Evolutionary conservation across 2,329 filamentous ascomycete genomes (phyloP), one percentile per base, ranked within the genome.

Genomic region (Xylariaceae sp.): DNA sequence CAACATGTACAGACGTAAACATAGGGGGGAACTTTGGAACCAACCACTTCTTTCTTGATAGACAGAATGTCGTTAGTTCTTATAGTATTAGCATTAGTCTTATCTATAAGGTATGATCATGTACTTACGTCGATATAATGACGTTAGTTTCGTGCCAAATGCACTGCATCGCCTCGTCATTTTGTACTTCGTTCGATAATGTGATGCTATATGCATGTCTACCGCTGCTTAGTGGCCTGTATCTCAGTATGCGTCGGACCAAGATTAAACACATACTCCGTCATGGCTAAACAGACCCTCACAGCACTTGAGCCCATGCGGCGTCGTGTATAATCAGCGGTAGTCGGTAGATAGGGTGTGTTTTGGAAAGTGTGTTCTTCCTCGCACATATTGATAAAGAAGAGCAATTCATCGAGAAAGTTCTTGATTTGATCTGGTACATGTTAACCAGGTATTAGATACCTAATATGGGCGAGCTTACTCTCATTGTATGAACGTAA

Each of bases 11-110:
- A n/a, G n/a, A n/a, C n/a, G n/a, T n/a, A n/a, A n/a, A n/a, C n/a
- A n/a, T n/a, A n/a, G n/a, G n/a, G n/a, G n/a, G n/a, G n/a, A n/a
- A n/a, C n/a, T n/a, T 48, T 20, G 21, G 40, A 52, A 56, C 58
- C 45, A 19, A 63, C 61, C 19, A 59, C 44, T 51, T 63, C 61
- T 20, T 63, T 63, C 40, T 59, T 61, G 12, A 61, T n/a, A n/a
- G 61, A 63, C 23, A 63, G 21, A 7, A 63, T 56, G 26, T 63
- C 61, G 37, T 63, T 63, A 3, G 53, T 53, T 3, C 58, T 63
- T 40, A 1, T 20, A 10, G 41, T 16, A 20, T 7, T 19, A 16
- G 48, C 19, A 55, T 42, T 19, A 12, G 5, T 9, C 10, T 3
- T 20, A 46, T 32, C 4, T 12, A 2, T 3, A 26, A 40, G 10